phyloP scores from a whole-genome alignment of 768 basidiomycete genomes.

The Ramaria sp. region DNA sequence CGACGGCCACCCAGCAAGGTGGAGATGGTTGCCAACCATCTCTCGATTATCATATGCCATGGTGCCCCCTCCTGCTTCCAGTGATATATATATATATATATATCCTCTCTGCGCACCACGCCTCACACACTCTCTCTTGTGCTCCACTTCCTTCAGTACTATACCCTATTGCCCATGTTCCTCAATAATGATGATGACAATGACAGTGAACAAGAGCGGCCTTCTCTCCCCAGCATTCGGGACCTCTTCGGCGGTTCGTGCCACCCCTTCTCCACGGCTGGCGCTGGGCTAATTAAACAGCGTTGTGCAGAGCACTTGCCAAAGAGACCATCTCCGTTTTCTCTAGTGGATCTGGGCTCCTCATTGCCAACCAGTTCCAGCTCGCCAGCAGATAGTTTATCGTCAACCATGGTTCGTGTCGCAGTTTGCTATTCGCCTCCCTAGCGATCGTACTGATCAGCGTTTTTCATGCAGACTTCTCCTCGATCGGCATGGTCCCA shows the following conservation, averaged over 20 bases:
- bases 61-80: no score
- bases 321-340: constrained; percentile 2
- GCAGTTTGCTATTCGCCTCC: neutral
- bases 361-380: neutral
- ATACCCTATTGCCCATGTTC: neutral
- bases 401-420: neutral
- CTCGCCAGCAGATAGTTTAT: neutral
- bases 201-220: neutral
- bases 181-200: neutral
- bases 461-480: neutral
- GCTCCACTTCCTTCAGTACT: neutral
- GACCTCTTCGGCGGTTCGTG: constrained; percentile 10
- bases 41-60: neutral
- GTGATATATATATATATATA: no score
- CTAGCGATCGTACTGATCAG: neutral
- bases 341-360: constrained; percentile 2
- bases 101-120: no score
- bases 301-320: neutral
- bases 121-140: neutral
- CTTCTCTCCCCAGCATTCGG: constrained; percentile 8
- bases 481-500: constrained; percentile 1
- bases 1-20: neutral
- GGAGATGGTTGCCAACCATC: neutral
- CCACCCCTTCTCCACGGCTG: neutral
- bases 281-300: neutral